Evolutionary conservation across 495 filamentous ascomycete genomes (phyloP).

Genomic region (Articulospora tetracladia): DNA sequence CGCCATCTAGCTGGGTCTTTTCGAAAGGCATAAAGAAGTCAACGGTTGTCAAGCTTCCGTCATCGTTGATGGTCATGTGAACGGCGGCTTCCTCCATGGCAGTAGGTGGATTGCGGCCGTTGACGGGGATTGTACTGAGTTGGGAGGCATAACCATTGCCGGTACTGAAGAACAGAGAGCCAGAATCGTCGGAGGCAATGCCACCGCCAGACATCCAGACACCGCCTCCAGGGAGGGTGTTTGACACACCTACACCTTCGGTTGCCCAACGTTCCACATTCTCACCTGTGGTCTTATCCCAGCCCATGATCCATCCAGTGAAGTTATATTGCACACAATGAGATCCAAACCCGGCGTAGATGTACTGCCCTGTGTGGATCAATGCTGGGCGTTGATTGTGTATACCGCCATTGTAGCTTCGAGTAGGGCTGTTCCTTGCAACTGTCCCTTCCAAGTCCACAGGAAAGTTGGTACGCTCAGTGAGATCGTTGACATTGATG

Average conservation of each 20-base stretch:
- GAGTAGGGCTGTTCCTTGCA: conserved; percentile 30
- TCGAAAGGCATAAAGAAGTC: conserved; percentile 44
- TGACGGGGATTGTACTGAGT: conserved; percentile 33
- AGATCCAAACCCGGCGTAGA: conserved; percentile 40
- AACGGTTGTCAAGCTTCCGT: conserved; percentile 29
- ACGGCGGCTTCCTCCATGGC: conserved; percentile 39
- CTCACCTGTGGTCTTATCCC: conserved; percentile 37
- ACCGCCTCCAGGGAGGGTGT: conserved; percentile 31
- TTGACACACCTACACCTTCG: conserved; percentile 30
- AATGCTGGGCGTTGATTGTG: conserved; percentile 38
- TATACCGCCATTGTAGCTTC: conserved; percentile 39
- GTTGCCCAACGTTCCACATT: conserved; percentile 36
- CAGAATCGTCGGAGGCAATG: conserved; percentile 34
- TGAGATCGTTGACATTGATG: conserved; percentile 31
- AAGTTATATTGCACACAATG: conserved; percentile 46
- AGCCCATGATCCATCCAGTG: conserved; percentile 39
- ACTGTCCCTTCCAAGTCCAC: conserved; percentile 34
- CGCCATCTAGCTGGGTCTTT: conserved; percentile 36
- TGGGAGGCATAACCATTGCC: conserved; percentile 39
- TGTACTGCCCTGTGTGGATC: conserved; percentile 26
- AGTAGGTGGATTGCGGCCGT: conserved; percentile 29
- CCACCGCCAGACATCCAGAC: conserved; percentile 43
- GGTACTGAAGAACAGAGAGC: conserved; percentile 40
- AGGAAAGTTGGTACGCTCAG: conserved; percentile 35
- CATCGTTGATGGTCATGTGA: conserved; percentile 32